These are phyloP conservation scores for Stereocaulon alpinum DNA, from an alignment of 495 filamentous ascomycete species.

Conservation along the genomic window DNA sequence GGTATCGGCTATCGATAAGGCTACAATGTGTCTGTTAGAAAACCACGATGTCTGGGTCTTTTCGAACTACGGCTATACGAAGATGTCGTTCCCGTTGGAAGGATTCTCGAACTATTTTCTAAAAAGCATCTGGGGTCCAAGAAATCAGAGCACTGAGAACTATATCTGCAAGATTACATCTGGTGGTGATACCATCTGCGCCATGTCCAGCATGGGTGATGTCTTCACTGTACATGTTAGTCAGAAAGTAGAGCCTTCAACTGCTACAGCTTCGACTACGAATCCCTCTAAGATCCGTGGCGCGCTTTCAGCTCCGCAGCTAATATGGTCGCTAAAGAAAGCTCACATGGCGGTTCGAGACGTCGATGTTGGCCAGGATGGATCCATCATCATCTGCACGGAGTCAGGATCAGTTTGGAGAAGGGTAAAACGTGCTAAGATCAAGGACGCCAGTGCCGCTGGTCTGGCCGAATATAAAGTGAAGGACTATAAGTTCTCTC, in stretches of 20 bases:
- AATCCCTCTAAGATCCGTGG: constrained; percentile 79
- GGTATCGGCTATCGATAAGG: constrained; percentile 82
- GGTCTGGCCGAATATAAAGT: constrained; percentile 40
- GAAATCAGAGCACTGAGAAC: constrained; percentile 54
- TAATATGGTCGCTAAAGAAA: constrained; percentile 74
- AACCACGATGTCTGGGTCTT: constrained; percentile 88
- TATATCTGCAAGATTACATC: constrained; percentile 64
- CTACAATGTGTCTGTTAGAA: constrained; percentile 74
- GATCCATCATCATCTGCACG: constrained; percentile 89
- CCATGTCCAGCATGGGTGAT: constrained; percentile 71
- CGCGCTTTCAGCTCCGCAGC: constrained; percentile 60
- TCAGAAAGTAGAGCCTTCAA: constrained; percentile 48
- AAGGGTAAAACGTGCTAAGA: constrained; percentile 67
- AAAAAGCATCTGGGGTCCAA: constrained; percentile 51
- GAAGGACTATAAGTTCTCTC: constrained; percentile 89
- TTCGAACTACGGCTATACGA: constrained; percentile 84
- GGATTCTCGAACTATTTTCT: constrained; percentile 57
- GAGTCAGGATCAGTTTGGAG: constrained; percentile 86
- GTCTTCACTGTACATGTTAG: constrained; percentile 71
- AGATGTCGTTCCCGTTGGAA: constrained; percentile 68
- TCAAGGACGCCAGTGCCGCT: constrained; percentile 57
- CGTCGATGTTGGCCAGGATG: constrained; percentile 82
- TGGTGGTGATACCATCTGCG: constrained; percentile 83
- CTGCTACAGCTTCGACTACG: constrained; percentile 63
- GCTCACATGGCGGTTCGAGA: constrained; percentile 77